These are phyloP conservation scores for Chaetomium globosum DNA, from an alignment of 2,329 filamentous ascomycete species.

Conservation along the genomic window DNA sequence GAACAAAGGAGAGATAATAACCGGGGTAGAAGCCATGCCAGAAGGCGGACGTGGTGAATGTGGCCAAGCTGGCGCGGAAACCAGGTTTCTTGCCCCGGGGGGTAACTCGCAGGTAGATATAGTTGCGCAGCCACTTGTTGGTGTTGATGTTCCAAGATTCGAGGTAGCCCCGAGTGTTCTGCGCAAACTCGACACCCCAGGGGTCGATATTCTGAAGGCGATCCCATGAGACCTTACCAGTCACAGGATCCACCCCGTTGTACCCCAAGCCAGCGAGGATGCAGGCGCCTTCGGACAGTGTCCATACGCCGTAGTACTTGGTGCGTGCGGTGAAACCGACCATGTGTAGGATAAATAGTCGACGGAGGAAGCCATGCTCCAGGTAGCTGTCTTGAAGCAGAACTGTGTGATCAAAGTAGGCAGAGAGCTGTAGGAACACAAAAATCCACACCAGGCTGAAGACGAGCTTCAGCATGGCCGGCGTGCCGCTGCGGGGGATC, in stretches of 20 bases:
- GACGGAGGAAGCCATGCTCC: constrained; percentile 67
- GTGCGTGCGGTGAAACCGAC: constrained; percentile 77
- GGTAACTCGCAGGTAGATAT: constrained; percentile 92
- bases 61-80: constrained; percentile 90
- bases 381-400: constrained; percentile 69
- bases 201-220: constrained; percentile 88
- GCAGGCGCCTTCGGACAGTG: constrained; percentile 87
- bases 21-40: constrained; percentile 99
- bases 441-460: constrained; percentile 78
- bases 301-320: constrained; percentile 98
- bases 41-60: constrained; percentile 89
- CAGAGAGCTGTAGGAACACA: constrained; percentile 72
- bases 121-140: constrained; percentile 94
- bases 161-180: constrained; percentile 90
- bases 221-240: constrained; percentile 86
- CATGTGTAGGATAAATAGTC: constrained; percentile 81
- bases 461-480: constrained; percentile 75
- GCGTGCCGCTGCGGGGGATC: constrained; percentile 87
- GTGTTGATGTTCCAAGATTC: constrained; percentile 99
- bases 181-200: constrained; percentile 81
- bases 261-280: constrained; percentile 93
- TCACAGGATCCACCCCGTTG: constrained; percentile 84
- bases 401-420: constrained; percentile 64
- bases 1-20: constrained; percentile 88
- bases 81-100: constrained; percentile 95